These are phyloP conservation scores for Amphicarpaea edgeworthii DNA, from an alignment of 306 rosid genomes.

Conservation along the genomic window DNA sequence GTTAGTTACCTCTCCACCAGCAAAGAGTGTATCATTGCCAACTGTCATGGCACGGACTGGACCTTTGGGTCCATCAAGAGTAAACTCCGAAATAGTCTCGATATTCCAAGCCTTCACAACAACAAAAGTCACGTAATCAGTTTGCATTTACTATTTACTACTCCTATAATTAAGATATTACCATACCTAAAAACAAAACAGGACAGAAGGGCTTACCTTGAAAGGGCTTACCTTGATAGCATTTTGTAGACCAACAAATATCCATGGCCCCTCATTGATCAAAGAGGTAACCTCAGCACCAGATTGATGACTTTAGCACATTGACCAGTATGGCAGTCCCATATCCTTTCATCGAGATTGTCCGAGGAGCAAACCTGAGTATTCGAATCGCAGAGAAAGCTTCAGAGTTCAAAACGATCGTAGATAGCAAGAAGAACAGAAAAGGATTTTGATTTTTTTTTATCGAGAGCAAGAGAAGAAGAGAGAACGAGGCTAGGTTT, in stretches of 20 bases:
- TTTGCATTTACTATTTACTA: conserved; percentile 12
- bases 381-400: no score
- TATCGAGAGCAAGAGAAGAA: no score
- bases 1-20: conserved; percentile 51
- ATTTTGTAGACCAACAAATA: conserved; percentile 56
- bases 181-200: not conserved
- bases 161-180: not conserved
- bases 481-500: no score
- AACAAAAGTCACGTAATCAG: conserved; percentile 9
- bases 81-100: conserved; percentile 33
- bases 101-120: conserved; percentile 61
- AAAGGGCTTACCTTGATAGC: conserved; percentile 61
- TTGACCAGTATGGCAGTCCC: conserved; percentile 62
- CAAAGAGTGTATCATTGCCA: conserved; percentile 51
- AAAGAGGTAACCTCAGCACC: conserved; percentile 52
- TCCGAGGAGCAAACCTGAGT: no score
- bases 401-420: no score
- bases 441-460: no score
- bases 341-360: conserved; percentile 34
- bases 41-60: conserved; percentile 51
- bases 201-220: not conserved
- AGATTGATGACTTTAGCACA: conserved; percentile 41
- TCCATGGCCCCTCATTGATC: conserved; percentile 57
- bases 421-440: no score
- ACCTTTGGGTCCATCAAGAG: conserved; percentile 56